Evolutionary conservation across 352 stramenopile species (phyloP).

Genomic region (Globisporangium barbulae): DNA sequence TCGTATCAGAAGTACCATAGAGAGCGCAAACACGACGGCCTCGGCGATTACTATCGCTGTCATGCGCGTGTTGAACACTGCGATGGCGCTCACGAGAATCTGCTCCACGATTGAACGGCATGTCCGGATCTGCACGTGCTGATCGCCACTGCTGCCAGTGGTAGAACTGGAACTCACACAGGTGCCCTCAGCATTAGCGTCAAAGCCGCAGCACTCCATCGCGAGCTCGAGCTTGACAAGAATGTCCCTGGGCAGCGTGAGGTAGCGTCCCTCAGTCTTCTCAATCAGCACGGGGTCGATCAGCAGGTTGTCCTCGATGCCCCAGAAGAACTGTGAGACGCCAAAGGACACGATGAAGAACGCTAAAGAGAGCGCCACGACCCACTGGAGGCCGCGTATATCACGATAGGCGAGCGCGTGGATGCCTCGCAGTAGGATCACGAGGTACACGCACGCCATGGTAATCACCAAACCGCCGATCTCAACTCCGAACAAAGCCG

Average conservation of each 20-base stretch:
- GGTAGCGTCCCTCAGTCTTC: constrained; percentile 33
- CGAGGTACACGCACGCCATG: constrained; percentile 17
- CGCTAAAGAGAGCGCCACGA: constrained; percentile 25
- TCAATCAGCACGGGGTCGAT: constrained; percentile 31
- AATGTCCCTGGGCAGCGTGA: constrained; percentile 17
- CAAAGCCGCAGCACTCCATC: constrained; percentile 51
- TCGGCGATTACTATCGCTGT: constrained; percentile 22
- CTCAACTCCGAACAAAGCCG: constrained; percentile 40
- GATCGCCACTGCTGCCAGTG: not conserved
- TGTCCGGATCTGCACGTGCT: constrained; percentile 18
- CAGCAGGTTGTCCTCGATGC: constrained; percentile 30
- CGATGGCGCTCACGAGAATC: constrained; percentile 7
- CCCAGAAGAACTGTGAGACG: constrained; percentile 25
- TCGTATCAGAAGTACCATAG: constrained; percentile 15
- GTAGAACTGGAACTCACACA: constrained; percentile 15
- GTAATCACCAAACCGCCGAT: constrained; percentile 25
- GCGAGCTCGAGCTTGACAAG: constrained; percentile 36
- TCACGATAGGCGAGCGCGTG: constrained; percentile 28
- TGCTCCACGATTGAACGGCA: constrained; percentile 21
- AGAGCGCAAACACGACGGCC: constrained; percentile 20
- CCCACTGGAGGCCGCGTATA: constrained; percentile 28
- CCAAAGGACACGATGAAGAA: constrained; percentile 32
- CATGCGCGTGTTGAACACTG: constrained; percentile 17
- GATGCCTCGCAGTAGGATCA: constrained; percentile 27
- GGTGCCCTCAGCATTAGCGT: constrained; percentile 25